Evolutionary conservation across 78 protist genomes (phyloP).

Genomic region (Emiliania huxleyi): DNA sequence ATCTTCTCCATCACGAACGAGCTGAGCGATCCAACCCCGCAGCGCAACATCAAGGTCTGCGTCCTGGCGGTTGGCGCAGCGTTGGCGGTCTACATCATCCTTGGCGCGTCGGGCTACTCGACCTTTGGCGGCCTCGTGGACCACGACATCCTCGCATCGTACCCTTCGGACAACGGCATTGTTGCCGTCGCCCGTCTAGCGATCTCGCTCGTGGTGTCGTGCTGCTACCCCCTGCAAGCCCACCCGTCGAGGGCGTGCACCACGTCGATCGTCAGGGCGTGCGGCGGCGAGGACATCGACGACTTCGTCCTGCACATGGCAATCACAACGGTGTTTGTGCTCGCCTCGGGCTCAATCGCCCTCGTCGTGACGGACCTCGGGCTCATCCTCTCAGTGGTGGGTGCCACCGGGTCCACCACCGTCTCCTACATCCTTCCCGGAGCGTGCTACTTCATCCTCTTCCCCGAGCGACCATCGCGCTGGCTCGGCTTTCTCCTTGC

Average conservation of each 20-base stretch:
- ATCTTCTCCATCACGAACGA: slow-evolving; percentile 1
- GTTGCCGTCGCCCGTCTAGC: background rate
- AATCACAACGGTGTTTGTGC: background rate
- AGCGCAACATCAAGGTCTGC: background rate
- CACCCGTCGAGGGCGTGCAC: slow-evolving; percentile 21
- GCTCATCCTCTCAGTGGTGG: background rate
- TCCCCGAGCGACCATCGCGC: too few relatives aligned
- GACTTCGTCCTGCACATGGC: background rate
- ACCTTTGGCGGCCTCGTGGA: background rate
- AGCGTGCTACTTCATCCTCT: background rate
- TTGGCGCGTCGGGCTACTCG: background rate
- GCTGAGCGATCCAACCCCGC: background rate
- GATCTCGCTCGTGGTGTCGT: background rate
- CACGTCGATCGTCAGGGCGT: background rate
- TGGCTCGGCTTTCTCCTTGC: too few relatives aligned
- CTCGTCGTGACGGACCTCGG: background rate
- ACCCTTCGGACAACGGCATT: background rate
- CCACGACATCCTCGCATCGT: background rate
- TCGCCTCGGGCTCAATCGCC: background rate
- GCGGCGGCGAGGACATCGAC: background rate
- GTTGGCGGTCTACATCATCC: background rate
- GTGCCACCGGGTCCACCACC: background rate
- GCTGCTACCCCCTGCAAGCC: slow-evolving; percentile 35
- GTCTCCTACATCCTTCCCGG: background rate
- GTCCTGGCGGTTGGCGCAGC: background rate